phyloP scores from a whole-genome alignment of 495 filamentous ascomycete species.

The Lasiosphaeria ovina region DNA sequence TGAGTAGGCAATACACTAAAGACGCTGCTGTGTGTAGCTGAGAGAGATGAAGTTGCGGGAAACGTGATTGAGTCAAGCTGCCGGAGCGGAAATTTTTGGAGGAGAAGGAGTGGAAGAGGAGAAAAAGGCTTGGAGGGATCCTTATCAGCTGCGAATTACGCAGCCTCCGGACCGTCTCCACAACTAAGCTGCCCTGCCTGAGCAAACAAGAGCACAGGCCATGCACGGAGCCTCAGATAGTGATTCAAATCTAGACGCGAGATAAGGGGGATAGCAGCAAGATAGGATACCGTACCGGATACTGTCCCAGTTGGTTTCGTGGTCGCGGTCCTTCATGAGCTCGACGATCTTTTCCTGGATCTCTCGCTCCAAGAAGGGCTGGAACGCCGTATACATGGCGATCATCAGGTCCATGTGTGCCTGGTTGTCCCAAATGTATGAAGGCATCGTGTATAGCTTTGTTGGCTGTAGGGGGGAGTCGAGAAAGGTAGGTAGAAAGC shows the following conservation, averaged over 20 bases:
- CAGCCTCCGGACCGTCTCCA: too few relatives aligned
- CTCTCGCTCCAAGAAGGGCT: slow-evolving; percentile 2
- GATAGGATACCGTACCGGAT: slow-evolving; percentile 19
- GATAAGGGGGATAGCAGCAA: background rate
- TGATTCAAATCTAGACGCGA: background rate
- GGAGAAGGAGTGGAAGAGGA: background rate
- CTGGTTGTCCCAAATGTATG: slow-evolving; percentile 22
- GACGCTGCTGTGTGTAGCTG: background rate
- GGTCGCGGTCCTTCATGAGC: slow-evolving; percentile 9
- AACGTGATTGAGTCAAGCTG: too few relatives aligned
- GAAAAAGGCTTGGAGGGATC: background rate
- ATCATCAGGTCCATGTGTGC: slow-evolving; percentile 11
- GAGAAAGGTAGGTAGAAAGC: background rate
- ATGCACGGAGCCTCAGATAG: background rate
- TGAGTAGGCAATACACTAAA: too few relatives aligned
- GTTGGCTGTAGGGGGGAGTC: too few relatives aligned
- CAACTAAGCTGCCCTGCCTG: too few relatives aligned
- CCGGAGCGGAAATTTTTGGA: background rate
- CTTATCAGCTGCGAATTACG: too few relatives aligned
- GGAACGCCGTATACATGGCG: slow-evolving; percentile 7
- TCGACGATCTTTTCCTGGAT: background rate
- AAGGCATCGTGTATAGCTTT: background rate
- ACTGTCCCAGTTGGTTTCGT: slow-evolving; percentile 18
- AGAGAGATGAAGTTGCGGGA: too few relatives aligned
- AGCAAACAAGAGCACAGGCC: background rate